These are phyloP conservation scores for Fraxinus ornus DNA, from an alignment of 305 asterid genomes.

Conservation along the genomic window DNA sequence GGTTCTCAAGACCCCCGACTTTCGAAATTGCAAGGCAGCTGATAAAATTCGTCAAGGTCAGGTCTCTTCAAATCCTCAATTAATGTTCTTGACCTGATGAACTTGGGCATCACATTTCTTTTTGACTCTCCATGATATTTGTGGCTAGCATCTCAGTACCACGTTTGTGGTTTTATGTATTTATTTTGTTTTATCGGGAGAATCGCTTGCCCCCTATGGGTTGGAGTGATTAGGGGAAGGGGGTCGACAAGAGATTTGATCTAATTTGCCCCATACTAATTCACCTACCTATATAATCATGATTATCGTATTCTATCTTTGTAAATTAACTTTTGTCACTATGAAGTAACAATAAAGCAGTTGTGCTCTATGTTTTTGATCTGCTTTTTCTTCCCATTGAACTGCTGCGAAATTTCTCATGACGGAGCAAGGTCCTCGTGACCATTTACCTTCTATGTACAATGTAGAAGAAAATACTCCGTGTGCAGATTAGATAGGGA, in stretches of 20 bases:
- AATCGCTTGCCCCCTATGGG: background rate
- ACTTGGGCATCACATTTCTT: background rate
- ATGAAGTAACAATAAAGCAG: no score
- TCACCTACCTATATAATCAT: background rate
- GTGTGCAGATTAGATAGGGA: background rate
- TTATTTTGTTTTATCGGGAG: background rate
- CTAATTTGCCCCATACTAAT: background rate
- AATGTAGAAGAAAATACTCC: background rate
- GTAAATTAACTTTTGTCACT: no score
- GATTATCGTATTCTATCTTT: background rate
- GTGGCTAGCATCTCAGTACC: background rate
- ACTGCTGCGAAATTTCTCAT: background rate
- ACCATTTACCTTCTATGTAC: background rate
- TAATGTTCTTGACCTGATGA: background rate
- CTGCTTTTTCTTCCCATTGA: background rate
- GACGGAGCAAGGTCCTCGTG: background rate
- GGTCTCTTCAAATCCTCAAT: slow-evolving; percentile 12
- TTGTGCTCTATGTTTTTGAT: no score
- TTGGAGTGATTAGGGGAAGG: background rate
- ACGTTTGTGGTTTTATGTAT: background rate
- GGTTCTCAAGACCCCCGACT: slow-evolving; percentile 89
- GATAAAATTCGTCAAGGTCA: slow-evolving; percentile 64
- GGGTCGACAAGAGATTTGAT: background rate
- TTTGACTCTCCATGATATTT: background rate
- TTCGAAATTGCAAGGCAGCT: slow-evolving; percentile 79